Evolutionary conservation across 805 yeast genomes (phyloP), one percentile per base, ranked within the genome.

Genomic region (Saccharomycopsis guyanensis): DNA sequence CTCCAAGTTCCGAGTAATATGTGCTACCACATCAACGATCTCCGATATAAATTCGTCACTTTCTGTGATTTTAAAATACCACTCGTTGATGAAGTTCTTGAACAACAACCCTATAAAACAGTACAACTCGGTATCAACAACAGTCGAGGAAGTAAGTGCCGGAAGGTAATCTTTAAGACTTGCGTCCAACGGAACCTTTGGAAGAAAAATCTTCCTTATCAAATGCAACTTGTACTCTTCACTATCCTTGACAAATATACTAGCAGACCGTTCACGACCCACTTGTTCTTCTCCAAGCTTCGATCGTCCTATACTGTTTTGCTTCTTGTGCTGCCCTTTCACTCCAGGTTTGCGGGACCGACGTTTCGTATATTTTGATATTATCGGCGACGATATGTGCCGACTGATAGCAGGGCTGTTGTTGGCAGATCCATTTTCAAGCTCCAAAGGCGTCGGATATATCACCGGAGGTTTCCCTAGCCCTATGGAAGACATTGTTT

Each of bases 21-120:
- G 71, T 0, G 75, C 70, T 7, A 64, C 48, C 1, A 68, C 56
- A 18, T 59, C 60, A 0, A 69, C 56, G 1, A 75, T 47, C 45
- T 75, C 80, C 16, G 46, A 53, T 7, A 63, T 53, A 43, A 77
- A 66, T 40, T 70, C 68, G 1, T 64, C 62, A 42, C 70, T 72
- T 39, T 64, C 68, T 1, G 75, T 61, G 4, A 73, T 55, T 16
- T 56, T 51, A 22, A 55, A 55, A 56, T 75, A 75, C 76, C 78
- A 73, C 7, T 64, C 57, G 18, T 65, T 60, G 2, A 76, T 65
- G 52, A 76, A 77, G 43, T 70, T 71, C 20, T 68, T 64, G 36
- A 74, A 46, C 3, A 76, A 55, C 12, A 76, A 58, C 0, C 76
- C 75, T 3, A 73, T 49, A 3, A 77, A 52, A 1, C 73, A 66